phyloP scores from a whole-genome alignment of 495 filamentous ascomycete species.

The Hamigera avellanea region DNA sequence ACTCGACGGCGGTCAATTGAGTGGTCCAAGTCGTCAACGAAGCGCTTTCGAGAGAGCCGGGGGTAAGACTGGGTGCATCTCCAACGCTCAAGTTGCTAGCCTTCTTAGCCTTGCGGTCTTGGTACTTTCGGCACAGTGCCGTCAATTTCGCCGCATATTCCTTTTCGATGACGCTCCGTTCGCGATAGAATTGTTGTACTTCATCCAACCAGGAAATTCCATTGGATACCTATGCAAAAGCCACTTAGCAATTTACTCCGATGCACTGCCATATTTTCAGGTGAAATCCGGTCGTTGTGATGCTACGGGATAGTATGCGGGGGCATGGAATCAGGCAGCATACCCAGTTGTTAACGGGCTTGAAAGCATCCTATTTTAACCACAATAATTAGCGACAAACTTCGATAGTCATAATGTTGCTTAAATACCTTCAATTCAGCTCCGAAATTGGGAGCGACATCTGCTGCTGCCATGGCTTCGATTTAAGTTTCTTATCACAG shows the following conservation, averaged over 20 bases:
- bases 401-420: neutral
- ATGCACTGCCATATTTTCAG: no score
- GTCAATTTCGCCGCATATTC: slow-evolving; percentile 86
- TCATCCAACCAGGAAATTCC: slow-evolving; percentile 94
- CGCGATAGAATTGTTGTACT: slow-evolving; percentile 92
- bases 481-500: slow-evolving; percentile 1
- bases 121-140: slow-evolving; percentile 84
- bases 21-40: slow-evolving; percentile 95
- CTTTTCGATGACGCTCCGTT: slow-evolving; percentile 87
- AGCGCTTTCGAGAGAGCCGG: slow-evolving; percentile 89
- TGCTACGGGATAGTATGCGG: neutral
- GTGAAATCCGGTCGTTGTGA: no score
- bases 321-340: slow-evolving; percentile 13
- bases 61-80: slow-evolving; percentile 85
- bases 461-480: slow-evolving; percentile 57
- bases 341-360: slow-evolving; percentile 86
- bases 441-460: slow-evolving; percentile 70
- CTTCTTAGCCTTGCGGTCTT: slow-evolving; percentile 91
- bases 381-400: neutral
- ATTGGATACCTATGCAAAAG: slow-evolving; percentile 47
- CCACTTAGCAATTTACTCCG: no score
- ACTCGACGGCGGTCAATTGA: slow-evolving; percentile 79
- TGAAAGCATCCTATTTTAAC: slow-evolving; percentile 71
- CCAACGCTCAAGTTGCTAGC: slow-evolving; percentile 82
- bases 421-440: slow-evolving; percentile 71